These are phyloP conservation scores for Aquanectria penicillioides DNA, from an alignment of 2,329 filamentous ascomycete species.

Conservation along the genomic window DNA sequence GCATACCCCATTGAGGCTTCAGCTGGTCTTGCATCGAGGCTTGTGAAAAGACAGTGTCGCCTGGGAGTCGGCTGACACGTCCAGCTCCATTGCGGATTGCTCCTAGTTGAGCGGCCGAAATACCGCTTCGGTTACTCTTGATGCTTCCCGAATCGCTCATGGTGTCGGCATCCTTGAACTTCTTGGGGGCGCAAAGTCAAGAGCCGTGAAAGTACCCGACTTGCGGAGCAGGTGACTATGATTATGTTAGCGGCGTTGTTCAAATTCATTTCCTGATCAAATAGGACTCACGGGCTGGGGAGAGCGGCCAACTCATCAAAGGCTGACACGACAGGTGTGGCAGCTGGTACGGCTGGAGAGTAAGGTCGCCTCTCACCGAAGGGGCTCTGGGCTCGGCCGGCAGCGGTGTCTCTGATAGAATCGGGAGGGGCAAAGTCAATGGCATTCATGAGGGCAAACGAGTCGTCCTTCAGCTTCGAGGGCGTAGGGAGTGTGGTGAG, in stretches of 20 bases:
- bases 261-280: neutral
- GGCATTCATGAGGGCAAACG: conserved; percentile 73
- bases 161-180: conserved; percentile 71
- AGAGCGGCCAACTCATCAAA: conserved; percentile 88
- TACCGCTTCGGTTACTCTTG: conserved; percentile 73
- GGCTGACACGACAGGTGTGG: conserved; percentile 82
- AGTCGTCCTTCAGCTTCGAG: conserved; percentile 83
- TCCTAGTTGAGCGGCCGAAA: conserved; percentile 74
- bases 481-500: conserved; percentile 86
- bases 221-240: conserved; percentile 76
- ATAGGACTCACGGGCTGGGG: conserved; percentile 86
- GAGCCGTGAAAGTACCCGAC: conserved; percentile 78
- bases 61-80: conserved; percentile 84
- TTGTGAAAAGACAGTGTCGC: conserved; percentile 81
- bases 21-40: conserved; percentile 71
- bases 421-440: conserved; percentile 89
- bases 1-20: conserved; percentile 69
- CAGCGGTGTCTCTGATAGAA: conserved; percentile 71
- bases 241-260: conserved; percentile 38
- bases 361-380: conserved; percentile 76
- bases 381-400: conserved; percentile 74
- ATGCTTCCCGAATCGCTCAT: conserved; percentile 76
- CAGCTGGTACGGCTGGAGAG: conserved; percentile 75
- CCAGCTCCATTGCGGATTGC: conserved; percentile 86
- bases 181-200: conserved; percentile 86